phyloP scores from a whole-genome alignment of 2,329 filamentous ascomycete genomes.

The Pseudocercospora fuligena region DNA sequence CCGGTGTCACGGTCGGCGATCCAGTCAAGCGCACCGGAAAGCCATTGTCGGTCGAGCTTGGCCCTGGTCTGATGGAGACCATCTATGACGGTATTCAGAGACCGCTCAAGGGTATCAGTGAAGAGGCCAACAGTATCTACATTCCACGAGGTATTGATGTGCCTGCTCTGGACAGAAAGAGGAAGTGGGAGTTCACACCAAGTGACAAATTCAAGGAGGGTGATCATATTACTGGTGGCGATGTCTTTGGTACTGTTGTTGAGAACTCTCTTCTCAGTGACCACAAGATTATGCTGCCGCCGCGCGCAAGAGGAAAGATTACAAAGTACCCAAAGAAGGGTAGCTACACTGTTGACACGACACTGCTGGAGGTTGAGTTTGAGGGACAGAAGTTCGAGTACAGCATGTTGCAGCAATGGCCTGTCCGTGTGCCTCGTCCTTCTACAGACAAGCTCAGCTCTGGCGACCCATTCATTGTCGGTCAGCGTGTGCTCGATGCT shows the following conservation, averaged over 20 bases:
- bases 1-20: slow-evolving; percentile 94
- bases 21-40: slow-evolving; percentile 90
- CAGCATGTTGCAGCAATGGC: slow-evolving; percentile 99
- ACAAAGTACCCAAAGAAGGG: slow-evolving; percentile 88
- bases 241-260: slow-evolving; percentile 91
- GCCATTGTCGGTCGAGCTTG: slow-evolving; percentile 95
- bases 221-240: slow-evolving; percentile 94
- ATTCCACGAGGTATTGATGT: slow-evolving; percentile 92
- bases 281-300: slow-evolving; percentile 91
- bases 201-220: slow-evolving; percentile 78
- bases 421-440: slow-evolving; percentile 92
- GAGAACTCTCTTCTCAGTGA: slow-evolving; percentile 95
- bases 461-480: slow-evolving; percentile 90
- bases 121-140: slow-evolving; percentile 84
- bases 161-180: slow-evolving; percentile 84
- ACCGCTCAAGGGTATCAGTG: slow-evolving; percentile 83
- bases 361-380: slow-evolving; percentile 94
- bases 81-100: slow-evolving; percentile 99
- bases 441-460: slow-evolving; percentile 90
- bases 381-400: slow-evolving; percentile 93
- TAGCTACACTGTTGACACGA: slow-evolving; percentile 90
- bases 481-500: slow-evolving; percentile 93
- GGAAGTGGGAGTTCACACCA: slow-evolving; percentile 96
- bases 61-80: slow-evolving; percentile 95
- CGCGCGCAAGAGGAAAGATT: slow-evolving; percentile 87